A percentile compares a stretch with the other conserved stretches of the same genome.
These are phyloP conservation scores for Ziziphus jujuba DNA, from an alignment of 306 rosid genomes.

Conservation along the genomic window DNA sequence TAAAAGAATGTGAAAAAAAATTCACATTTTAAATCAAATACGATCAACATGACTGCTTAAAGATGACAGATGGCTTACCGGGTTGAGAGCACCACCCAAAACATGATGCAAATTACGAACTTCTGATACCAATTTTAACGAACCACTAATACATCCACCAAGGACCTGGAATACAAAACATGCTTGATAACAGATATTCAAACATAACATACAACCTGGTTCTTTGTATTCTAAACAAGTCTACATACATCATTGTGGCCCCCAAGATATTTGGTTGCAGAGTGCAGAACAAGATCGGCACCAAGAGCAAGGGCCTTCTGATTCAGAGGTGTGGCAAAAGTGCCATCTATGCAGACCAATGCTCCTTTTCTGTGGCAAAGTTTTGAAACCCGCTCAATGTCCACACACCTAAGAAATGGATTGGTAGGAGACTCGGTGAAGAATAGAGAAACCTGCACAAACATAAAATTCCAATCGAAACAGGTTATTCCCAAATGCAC, in stretches of 20 bases:
- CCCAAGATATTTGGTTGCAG: slow-evolving; percentile 82
- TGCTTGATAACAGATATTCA: slow-evolving; percentile 1
- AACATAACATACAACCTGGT: not conserved
- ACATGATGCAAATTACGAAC: slow-evolving; percentile 82
- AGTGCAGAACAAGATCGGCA: slow-evolving; percentile 86
- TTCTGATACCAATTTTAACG: slow-evolving; percentile 62
- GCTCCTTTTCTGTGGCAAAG: slow-evolving; percentile 83
- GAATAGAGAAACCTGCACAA: slow-evolving; percentile 80
- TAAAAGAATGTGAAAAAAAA: too few relatives aligned
- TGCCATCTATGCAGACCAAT: slow-evolving; percentile 89
- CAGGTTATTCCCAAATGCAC: not conserved
- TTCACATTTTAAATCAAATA: not conserved
- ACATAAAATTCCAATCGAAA: slow-evolving; percentile 16
- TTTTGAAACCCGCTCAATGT: slow-evolving; percentile 85
- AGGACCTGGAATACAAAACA: slow-evolving; percentile 58
- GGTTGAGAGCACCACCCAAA: slow-evolving; percentile 88
- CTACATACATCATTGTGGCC: slow-evolving; percentile 92
- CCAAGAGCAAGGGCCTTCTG: slow-evolving; percentile 92
- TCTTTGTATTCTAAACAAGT: slow-evolving; percentile 1
- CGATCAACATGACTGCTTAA: not conserved
- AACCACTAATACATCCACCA: slow-evolving; percentile 86
- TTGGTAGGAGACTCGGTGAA: slow-evolving; percentile 98
- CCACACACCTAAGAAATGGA: slow-evolving; percentile 94
- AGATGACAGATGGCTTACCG: slow-evolving; percentile 53
- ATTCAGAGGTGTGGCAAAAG: slow-evolving; percentile 94